Percentiles rank a stretch among this genome's conserved stretches.
Conservation (phyloP, 2,329 filamentous ascomycete species). For the Phialophora expanda region DNA sequence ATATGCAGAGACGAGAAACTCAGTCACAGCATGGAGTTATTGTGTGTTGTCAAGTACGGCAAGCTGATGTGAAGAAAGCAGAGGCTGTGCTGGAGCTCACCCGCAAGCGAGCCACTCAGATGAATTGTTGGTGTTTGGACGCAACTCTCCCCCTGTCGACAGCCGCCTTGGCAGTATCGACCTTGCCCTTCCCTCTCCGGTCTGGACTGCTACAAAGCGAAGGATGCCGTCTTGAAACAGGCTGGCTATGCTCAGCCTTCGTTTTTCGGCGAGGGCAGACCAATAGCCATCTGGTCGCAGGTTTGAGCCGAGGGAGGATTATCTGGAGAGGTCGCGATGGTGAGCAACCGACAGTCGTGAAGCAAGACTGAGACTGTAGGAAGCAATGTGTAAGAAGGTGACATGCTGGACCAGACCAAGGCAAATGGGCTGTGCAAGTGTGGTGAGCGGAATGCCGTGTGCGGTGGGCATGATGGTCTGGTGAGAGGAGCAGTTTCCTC, state of each 20-base stretch:
- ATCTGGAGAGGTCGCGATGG: background rate
- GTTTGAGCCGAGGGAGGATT: background rate
- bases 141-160: background rate
- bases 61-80: background rate
- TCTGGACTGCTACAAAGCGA: background rate
- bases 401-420: too few species aligned
- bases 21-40: background rate
- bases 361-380: slow-evolving; percentile 1
- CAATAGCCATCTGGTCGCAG: background rate
- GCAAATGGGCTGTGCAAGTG: too few species aligned
- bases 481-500: too few species aligned
- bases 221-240: background rate
- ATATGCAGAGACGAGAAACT: background rate
- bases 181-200: background rate
- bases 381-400: too few species aligned
- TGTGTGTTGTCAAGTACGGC: background rate
- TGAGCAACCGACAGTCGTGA: background rate
- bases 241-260: background rate
- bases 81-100: background rate
- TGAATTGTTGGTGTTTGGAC: background rate
- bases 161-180: background rate
- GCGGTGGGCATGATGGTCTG: too few species aligned
- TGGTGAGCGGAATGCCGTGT: too few species aligned
- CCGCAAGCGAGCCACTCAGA: background rate
- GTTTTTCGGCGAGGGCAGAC: background rate